These are phyloP conservation scores for Xylaria sp. DNA, from an alignment of 2,329 filamentous ascomycete genomes.

Conservation along the genomic window DNA sequence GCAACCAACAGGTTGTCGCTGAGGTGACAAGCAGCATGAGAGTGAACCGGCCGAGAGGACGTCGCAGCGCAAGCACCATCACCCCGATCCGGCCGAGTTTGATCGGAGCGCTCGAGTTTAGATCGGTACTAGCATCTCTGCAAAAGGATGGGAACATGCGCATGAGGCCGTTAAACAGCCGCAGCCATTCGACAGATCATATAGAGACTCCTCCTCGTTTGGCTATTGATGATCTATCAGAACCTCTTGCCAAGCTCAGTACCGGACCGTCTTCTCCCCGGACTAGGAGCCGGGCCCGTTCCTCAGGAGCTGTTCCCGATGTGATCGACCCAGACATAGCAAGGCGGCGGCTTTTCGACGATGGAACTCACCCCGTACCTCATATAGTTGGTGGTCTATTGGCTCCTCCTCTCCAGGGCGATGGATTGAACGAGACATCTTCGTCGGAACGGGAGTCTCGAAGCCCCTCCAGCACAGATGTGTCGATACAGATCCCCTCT, in stretches of 20 bases:
- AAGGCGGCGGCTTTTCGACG: constrained; percentile 34
- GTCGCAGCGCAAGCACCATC: constrained; percentile 65
- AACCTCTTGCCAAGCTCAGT: constrained; percentile 19
- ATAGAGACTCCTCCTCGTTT: constrained; percentile 9
- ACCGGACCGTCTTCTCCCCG: constrained; percentile 13
- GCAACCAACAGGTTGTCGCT: constrained; percentile 59
- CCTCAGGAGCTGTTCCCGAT: constrained; percentile 40
- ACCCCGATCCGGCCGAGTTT: constrained; percentile 88
- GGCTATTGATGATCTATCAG: constrained; percentile 10
- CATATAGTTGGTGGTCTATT: constrained; percentile 31
- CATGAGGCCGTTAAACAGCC: constrained; percentile 61
- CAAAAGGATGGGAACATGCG: constrained; percentile 74
- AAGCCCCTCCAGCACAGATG: constrained; percentile 39
- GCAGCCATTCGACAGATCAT: constrained; percentile 64
- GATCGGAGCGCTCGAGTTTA: constrained; percentile 88
- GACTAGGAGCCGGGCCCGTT: constrained; percentile 41
- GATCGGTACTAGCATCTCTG: constrained; percentile 81
- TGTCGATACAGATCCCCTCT: constrained; percentile 50
- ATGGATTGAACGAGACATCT: constrained; percentile 18
- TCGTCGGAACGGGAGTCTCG: constrained; percentile 14
- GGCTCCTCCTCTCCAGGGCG: constrained; percentile 29
- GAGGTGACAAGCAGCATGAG: constrained; percentile 94
- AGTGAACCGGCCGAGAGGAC: constrained; percentile 62
- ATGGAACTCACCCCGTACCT: constrained; percentile 21
- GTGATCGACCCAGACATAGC: constrained; percentile 38